Evolutionary conservation across 208 protist species (phyloP).

Genomic region (Naegleria gruberi): DNA sequence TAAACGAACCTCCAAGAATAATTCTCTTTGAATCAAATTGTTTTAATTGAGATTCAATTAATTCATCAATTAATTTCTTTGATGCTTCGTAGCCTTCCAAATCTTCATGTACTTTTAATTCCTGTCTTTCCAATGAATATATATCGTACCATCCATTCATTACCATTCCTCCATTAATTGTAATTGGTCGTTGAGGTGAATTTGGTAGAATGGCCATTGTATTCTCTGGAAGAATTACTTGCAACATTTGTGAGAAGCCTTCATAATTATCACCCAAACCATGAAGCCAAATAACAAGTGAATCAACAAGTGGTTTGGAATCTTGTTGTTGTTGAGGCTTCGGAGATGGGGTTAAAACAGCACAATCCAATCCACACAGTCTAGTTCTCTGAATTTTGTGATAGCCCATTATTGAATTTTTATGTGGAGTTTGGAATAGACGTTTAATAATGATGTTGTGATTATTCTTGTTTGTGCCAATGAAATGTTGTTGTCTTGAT

Average conservation of each 20-base stretch:
- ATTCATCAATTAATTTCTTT: neutral
- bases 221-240: neutral
- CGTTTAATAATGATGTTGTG: too few species aligned
- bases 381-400: neutral
- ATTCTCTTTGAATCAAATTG: neutral
- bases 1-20: neutral
- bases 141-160: constrained; percentile 21
- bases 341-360: neutral
- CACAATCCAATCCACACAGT: neutral
- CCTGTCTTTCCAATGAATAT: neutral
- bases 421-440: too few species aligned
- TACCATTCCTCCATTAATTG: neutral
- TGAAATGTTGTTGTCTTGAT: too few species aligned
- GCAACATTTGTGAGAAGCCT: neutral
- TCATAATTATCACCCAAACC: neutral
- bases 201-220: neutral
- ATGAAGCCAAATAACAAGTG: neutral
- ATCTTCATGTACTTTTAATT: neutral
- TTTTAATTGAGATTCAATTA: neutral
- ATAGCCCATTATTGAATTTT: neutral
- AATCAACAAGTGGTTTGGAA: too few species aligned
- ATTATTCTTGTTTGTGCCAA: too few species aligned
- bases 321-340: neutral
- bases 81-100: neutral
- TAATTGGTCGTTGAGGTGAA: neutral